Evolutionary conservation across 495 filamentous ascomycete species (phyloP).

Genomic region (Annulohypoxylon nitens): DNA sequence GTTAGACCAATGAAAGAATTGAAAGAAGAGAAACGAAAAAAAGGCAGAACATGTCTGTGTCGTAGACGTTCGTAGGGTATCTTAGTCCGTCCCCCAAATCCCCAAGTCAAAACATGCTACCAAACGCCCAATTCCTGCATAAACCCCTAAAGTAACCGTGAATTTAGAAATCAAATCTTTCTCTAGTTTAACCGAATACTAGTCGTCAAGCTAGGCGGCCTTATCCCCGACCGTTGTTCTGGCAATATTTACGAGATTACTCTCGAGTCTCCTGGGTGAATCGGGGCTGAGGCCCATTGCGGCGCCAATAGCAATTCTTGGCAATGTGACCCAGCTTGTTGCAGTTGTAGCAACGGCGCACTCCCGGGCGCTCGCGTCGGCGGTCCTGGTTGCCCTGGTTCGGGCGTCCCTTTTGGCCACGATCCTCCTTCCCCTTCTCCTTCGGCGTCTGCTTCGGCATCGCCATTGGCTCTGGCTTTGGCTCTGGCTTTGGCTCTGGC

Average conservation of each 20-base stretch:
- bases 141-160: not conserved
- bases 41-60: not conserved
- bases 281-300: not conserved
- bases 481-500: not conserved
- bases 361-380: not conserved
- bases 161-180: not conserved
- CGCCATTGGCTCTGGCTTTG: no score
- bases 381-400: not conserved
- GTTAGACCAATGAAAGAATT: not conserved
- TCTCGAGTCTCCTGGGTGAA: not conserved
- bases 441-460: not conserved
- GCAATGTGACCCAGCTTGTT: not conserved
- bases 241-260: not conserved
- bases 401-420: not conserved
- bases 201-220: not conserved
- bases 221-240: not conserved
- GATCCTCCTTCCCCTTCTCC: not conserved
- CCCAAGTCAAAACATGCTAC: not conserved
- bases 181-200: no score
- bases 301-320: not conserved
- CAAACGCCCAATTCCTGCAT: not conserved
- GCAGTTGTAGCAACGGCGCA: slow-evolving; percentile 2
- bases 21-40: not conserved
- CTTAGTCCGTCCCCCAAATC: not conserved
- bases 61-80: not conserved